These are phyloP conservation scores for Diaporthe helianthi DNA, from an alignment of 2,329 filamentous ascomycete species.

Conservation along the genomic window DNA sequence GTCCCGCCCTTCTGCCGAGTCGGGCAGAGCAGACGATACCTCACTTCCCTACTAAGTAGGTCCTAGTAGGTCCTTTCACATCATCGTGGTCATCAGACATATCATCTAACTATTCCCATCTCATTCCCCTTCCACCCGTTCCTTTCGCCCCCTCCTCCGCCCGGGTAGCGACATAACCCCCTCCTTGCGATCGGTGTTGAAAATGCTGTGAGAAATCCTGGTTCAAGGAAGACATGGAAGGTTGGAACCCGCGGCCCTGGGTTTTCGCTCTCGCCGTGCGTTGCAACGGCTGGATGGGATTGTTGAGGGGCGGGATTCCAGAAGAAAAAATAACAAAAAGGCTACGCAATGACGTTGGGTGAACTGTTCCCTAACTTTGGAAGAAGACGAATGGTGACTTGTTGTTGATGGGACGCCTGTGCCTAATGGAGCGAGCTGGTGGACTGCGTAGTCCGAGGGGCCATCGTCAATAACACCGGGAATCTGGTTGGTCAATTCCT, in stretches of 20 bases:
- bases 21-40: neutral
- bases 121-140: neutral
- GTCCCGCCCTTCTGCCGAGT: neutral
- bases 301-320: neutral
- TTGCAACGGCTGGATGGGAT: neutral
- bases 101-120: constrained; percentile 14
- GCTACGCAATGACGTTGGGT: constrained; percentile 22
- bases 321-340: constrained; percentile 25
- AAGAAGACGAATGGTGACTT: constrained; percentile 26
- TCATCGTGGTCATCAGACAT: constrained; percentile 31
- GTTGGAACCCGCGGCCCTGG: neutral
- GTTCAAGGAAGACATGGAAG: constrained; percentile 11
- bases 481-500: constrained; percentile 5
- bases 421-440: neutral
- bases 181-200: constrained; percentile 5
- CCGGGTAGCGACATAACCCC: neutral
- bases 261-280: neutral
- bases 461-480: constrained; percentile 23
- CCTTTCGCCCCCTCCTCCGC: neutral
- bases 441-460: neutral
- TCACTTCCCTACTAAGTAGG: too few species aligned
- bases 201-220: constrained; percentile 14
- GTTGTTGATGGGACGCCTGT: constrained; percentile 13
- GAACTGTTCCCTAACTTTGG: constrained; percentile 7
- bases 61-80: neutral